Evolutionary conservation across 208 protist species (phyloP), one percentile per base, ranked within the genome.

Genomic region (Trypanosoma mega): DNA sequence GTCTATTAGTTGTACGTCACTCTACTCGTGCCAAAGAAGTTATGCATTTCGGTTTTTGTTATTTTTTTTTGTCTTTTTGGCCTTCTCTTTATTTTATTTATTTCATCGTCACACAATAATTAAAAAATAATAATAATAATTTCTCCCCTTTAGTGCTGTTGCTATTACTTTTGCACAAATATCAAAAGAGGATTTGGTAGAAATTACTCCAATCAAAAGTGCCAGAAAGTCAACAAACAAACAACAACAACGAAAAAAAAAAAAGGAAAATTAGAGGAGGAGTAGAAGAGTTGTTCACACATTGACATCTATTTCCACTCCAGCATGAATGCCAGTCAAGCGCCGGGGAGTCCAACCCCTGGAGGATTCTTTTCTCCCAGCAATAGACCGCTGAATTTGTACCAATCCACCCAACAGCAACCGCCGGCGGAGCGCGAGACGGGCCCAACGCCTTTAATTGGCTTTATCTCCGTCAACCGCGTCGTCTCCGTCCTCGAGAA

Each of bases 401-500:
- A 49, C 26, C 41, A 49, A 8, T 20, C 39, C 1, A 43, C 52
- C n/a, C 44, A 60, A 39, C 34, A 39, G 39, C 39, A 50, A 1
- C 18, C 30, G 14, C 36, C 47, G 46, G 49, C 54, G 44, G 49
- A 72, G 30, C 39, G 36, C 31, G 70, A 81, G 26, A 45, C 47
- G 3, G 68, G 69, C 63, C 3, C 34, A 1, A 12, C 24, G 1
- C 46, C 64, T 23, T 26, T 71, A 16, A 16, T 90, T 12, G 64
- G 68, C 56, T 87, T 93, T 44, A 51, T 95, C 56, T 63, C 83
- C 16, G 72, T 73, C 9, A 90, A 95, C 63, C 87, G 92, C 27
- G 70, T 83, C 24, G 83, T 94, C 24, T 68, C 87, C 3, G 85
- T 75, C n/a, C 56, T 97, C 16, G 82, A 94, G 68, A 90, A 90